phyloP scores from a whole-genome alignment of 1,284 basidiomycete genomes.

The Serendipita sp. region DNA sequence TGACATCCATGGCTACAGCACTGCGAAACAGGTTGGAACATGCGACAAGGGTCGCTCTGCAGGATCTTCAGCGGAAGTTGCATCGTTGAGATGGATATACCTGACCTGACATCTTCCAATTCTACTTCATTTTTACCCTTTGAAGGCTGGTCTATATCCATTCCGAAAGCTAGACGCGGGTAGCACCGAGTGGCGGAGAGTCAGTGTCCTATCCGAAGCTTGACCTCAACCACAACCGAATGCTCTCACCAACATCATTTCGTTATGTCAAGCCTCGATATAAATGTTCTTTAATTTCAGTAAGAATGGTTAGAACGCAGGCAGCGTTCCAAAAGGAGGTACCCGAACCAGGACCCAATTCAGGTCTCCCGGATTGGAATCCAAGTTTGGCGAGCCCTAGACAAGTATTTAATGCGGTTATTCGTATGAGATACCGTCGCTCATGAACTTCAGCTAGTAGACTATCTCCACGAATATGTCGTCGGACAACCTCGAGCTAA shows the following conservation, averaged over 20 bases:
- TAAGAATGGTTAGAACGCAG: background rate
- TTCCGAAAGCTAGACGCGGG: background rate
- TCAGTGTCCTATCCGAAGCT: background rate
- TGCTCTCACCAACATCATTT: background rate
- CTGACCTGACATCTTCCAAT: background rate
- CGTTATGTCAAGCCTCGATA: background rate
- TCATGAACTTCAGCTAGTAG: slow-evolving; percentile 37
- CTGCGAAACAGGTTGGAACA: background rate
- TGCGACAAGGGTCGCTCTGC: background rate
- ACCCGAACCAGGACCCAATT: background rate
- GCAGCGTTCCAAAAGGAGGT: background rate
- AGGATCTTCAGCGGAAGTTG: background rate
- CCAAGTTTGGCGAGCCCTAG: slow-evolving; percentile 47
- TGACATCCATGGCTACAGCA: background rate
- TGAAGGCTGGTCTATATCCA: background rate
- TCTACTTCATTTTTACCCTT: background rate
- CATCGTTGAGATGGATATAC: background rate
- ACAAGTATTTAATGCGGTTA: slow-evolving; percentile 32
- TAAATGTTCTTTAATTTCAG: background rate
- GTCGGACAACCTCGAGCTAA: slow-evolving; percentile 87
- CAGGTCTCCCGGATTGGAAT: background rate
- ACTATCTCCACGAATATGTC: slow-evolving; percentile 81
- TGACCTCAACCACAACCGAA: background rate
- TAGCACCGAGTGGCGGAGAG: background rate
- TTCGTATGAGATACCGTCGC: background rate